A percentile compares a stretch with the other conserved stretches of the same genome.
These are phyloP conservation scores for Meyerozyma athensensis DNA, from an alignment of 1,139 yeast genomes.

Conservation along the genomic window DNA sequence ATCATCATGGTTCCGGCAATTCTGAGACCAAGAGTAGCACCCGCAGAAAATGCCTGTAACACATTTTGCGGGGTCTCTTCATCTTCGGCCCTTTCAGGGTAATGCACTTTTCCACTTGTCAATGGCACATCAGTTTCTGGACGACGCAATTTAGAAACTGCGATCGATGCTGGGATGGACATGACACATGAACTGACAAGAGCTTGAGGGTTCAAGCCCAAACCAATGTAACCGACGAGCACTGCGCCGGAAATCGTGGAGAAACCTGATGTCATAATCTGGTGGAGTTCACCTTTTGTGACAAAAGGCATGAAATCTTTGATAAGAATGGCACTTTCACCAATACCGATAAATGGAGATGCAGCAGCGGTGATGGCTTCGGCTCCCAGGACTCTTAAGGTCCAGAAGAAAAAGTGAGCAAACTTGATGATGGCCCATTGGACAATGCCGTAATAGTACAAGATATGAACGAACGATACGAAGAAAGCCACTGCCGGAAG, in stretches of 20 bases:
- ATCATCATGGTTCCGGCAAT: slow-evolving; percentile 60
- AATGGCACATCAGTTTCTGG: slow-evolving; percentile 60
- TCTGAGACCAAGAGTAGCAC: slow-evolving; percentile 57
- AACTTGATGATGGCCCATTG: slow-evolving; percentile 62
- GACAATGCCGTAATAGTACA: slow-evolving; percentile 56
- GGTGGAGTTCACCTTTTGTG: slow-evolving; percentile 62
- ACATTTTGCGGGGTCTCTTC: slow-evolving; percentile 49
- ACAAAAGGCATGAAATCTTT: slow-evolving; percentile 59
- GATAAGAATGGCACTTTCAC: slow-evolving; percentile 61
- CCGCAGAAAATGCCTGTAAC: slow-evolving; percentile 61
- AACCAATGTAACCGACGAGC: slow-evolving; percentile 58
- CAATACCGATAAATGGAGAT: slow-evolving; percentile 66
- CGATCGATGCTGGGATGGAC: slow-evolving; percentile 67
- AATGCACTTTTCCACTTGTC: slow-evolving; percentile 45
- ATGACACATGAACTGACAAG: slow-evolving; percentile 64
- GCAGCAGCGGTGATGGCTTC: slow-evolving; percentile 69
- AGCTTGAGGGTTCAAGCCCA: slow-evolving; percentile 63
- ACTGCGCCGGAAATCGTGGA: slow-evolving; percentile 68
- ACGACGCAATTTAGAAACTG: slow-evolving; percentile 56
- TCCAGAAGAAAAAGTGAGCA: slow-evolving; percentile 59
- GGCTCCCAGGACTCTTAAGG: slow-evolving; percentile 59
- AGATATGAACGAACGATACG: slow-evolving; percentile 59
- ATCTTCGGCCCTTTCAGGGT: slow-evolving; percentile 36
- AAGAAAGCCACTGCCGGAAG: slow-evolving; percentile 62
- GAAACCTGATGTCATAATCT: slow-evolving; percentile 63